A percentile compares a stretch with the other conserved stretches of the same genome.
Conservation (phyloP, 768 basidiomycete genomes). For the Strobilomyces dryophilus region DNA sequence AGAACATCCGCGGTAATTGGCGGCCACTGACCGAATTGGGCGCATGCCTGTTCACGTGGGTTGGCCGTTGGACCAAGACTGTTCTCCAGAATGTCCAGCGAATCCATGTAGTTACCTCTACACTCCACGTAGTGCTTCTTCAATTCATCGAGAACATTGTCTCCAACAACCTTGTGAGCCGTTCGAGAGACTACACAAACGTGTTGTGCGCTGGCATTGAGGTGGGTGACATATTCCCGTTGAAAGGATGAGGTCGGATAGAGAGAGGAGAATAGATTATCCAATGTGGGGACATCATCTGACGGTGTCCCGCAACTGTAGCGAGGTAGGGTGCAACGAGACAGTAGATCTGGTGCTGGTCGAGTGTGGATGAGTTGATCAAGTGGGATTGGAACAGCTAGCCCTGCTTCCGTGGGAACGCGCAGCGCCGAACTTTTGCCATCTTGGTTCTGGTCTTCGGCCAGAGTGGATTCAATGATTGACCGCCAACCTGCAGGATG, state of each 20-base stretch:
- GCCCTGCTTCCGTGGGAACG: too few species aligned
- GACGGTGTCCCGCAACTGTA: background rate
- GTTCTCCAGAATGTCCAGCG: background rate
- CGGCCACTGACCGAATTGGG: background rate
- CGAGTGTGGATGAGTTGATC: background rate
- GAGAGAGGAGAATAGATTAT: background rate
- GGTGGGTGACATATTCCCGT: background rate
- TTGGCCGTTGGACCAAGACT: background rate
- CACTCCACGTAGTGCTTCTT: background rate
- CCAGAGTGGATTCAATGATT: too few species aligned
- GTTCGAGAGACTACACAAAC: background rate
- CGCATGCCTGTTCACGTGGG: background rate
- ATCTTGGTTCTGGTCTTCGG: too few species aligned
- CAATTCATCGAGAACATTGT: background rate
- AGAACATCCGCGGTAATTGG: constrained; percentile 11
- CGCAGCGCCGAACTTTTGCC: too few species aligned
- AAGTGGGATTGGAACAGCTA: background rate
- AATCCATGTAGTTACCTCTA: background rate
- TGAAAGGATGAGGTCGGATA: background rate
- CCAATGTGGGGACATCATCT: background rate
- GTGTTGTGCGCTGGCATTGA: background rate
- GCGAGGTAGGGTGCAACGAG: background rate
- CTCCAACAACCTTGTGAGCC: background rate
- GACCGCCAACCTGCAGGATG: background rate
- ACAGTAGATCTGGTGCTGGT: background rate